Base-by-base conservation (phyloP, 495 filamentous ascomycete species). In the Immersiella caudata region DNA sequence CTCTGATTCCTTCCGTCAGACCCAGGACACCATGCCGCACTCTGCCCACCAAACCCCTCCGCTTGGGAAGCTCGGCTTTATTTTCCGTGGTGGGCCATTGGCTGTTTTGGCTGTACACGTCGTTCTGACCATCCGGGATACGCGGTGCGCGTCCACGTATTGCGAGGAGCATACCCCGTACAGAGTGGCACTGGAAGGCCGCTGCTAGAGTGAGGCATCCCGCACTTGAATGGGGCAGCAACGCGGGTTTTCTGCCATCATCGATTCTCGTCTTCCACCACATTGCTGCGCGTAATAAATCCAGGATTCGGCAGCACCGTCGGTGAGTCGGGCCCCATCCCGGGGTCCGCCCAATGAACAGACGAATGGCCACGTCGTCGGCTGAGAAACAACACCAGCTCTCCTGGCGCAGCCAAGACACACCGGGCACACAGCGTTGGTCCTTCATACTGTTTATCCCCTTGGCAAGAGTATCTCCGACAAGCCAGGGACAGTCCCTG, bases 241-340 rank as follows among this genome's bases (percentile, higher is more conserved):
- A 46, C 4, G 40, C 11, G 40, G 40, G 40, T 14, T 4, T 14
- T 46, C 16, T 46, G 40, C 11, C 40, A 46, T 46, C 40, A 46
- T 46, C 40, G 6, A 4, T 33, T 33, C 8, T 33, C 29, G 29
- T 46, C 11, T 12, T 46, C 40, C 16, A 12, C 40, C 40, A 46
- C 40, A 4, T 12, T 18, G 40, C 40, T 46, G 40, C 40, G 40
- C 40, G 40, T 46, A 46, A 46, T 46, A 26, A 55, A 22, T 14
- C 8, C 52, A 29, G 18, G 25, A 40, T n/a, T 60, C 57, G 57
- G 57, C 26, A 14, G 24, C 57, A 29, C 57, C 26, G 57, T 27
- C 25, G 57, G 57, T 36, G 57, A 60, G 11, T 11, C 26, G 57
- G 26, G 26, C 25, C 22, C 57, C 57, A 60, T 33, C 27, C 56